phyloP scores from a whole-genome alignment of 306 rosid species.

The Abrus precatorius region DNA sequence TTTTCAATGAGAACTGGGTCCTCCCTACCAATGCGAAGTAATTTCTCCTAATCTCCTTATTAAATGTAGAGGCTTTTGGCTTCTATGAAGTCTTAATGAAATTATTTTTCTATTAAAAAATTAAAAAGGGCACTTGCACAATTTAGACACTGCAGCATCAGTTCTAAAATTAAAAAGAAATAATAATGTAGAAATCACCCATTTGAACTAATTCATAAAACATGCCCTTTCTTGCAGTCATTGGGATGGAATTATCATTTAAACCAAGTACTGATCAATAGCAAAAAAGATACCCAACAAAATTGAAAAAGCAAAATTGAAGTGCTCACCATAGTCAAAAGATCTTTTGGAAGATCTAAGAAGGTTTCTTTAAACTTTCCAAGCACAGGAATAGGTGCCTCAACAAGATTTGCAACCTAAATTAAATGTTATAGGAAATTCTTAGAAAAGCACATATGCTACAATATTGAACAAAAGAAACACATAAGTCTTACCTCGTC shows the following conservation, averaged over 20 bases:
- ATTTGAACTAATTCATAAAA: constrained; percentile 37
- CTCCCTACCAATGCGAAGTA: no score
- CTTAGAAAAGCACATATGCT: constrained; percentile 43
- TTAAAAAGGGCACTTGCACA: background rate
- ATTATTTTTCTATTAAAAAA: background rate
- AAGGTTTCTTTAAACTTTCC: constrained; percentile 86
- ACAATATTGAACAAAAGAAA: constrained; percentile 46
- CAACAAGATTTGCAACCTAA: constrained; percentile 95
- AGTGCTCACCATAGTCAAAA: constrained; percentile 84
- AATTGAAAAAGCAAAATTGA: constrained; percentile 14
- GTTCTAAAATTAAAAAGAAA: background rate
- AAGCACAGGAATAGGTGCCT: constrained; percentile 91
- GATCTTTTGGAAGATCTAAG: constrained; percentile 94
- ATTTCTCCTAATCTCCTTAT: background rate
- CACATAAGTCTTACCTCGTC: constrained; percentile 71
- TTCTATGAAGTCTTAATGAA: background rate
- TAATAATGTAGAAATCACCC: constrained; percentile 25
- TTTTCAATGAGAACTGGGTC: no score
- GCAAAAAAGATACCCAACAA: constrained; percentile 3
- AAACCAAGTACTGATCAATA: constrained; percentile 22
- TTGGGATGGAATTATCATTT: constrained; percentile 16
- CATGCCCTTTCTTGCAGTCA: background rate
- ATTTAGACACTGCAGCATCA: constrained; percentile 19
- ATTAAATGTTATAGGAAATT: constrained; percentile 25
- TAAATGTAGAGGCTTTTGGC: background rate